Evolutionary conservation across 2,329 filamentous ascomycete species (phyloP), one percentile per base, ranked within the genome.

Genomic region (Talaromyces sp.): DNA sequence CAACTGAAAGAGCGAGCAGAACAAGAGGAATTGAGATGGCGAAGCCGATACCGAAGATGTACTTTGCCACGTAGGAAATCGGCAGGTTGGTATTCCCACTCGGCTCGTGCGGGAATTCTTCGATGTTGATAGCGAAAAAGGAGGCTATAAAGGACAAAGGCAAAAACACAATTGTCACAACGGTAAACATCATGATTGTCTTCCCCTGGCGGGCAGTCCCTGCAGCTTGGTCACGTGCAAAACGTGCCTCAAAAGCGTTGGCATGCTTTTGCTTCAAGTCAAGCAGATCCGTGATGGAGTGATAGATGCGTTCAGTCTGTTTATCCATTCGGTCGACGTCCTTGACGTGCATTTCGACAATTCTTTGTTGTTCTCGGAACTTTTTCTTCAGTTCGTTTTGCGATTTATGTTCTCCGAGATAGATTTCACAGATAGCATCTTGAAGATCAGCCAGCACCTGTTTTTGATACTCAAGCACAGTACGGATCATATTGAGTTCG

Each of bases 261-360:
- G 85, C 85, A 62, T 89, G 85, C 70, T 88, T 88, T 67, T 89
- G 86, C 67, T 89, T 89, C 0, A 88, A 78, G 65, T 89, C 86
- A 0, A 89, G 81, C 5, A 89, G 74, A 65, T 88, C 83, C 0
- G 83, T 86, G 52, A 88, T 81, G 61, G 80, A 83, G 51, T 80
- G 75, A 68, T 88, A 87, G 63, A 88, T 84, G 25, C 82, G 79
- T 61, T 82, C 78, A 0, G 86, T 85, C 70, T 87, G 85, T 57
- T 82, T 81, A 67, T 86, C 82, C 85, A 88, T 88, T 17, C 85
- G 79, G 36, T 82, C 78, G n/a, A 88, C 79, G 63, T 88, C 86
- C 62, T 83, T 82, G 54, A 84, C 72, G 56, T 85, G 82, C 57
- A 81, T 79, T 53, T 86, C 84, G 25, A 88, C 82, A 2, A 80